Conservation (phyloP, 2,329 filamentous ascomycete genomes). For the Paraphoma chrysanthemicola region DNA sequence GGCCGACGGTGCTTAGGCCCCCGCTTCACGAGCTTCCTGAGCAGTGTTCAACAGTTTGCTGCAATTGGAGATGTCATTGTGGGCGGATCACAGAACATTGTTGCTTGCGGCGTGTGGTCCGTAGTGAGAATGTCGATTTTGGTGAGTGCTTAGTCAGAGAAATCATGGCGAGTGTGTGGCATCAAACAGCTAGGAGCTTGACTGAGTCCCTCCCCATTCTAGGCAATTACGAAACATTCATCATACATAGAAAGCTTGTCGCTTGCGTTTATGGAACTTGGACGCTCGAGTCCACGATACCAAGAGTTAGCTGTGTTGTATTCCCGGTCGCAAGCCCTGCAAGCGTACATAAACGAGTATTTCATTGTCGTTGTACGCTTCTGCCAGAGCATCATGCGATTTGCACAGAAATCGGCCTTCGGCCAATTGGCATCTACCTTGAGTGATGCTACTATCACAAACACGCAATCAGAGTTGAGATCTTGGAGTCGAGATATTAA, state of each 20-base stretch:
- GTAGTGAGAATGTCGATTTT: conserved; percentile 52
- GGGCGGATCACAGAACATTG: conserved; percentile 54
- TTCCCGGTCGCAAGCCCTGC: conserved; percentile 46
- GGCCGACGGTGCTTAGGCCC: conserved; percentile 48
- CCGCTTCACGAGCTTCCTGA: conserved; percentile 51
- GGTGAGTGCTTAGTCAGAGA: conserved; percentile 32
- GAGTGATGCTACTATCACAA: neutral
- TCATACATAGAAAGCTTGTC: conserved; percentile 51
- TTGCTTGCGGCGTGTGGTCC: conserved; percentile 56
- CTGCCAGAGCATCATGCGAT: conserved; percentile 45
- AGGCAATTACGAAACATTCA: conserved; percentile 36
- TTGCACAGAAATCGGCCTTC: conserved; percentile 38
- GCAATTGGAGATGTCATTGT: conserved; percentile 52
- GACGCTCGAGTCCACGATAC: conserved; percentile 51
- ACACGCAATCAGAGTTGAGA: neutral
- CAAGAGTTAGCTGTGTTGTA: conserved; percentile 50
- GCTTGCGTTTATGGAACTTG: conserved; percentile 50
- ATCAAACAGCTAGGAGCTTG: too few species aligned
- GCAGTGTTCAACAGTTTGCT: conserved; percentile 54
- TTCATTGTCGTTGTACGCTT: conserved; percentile 44
- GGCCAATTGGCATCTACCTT: neutral
- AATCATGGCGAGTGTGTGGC: too few species aligned
- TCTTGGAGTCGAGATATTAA: conserved; percentile 35
- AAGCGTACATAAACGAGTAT: conserved; percentile 49
- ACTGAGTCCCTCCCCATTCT: neutral